Evolutionary conservation across 805 yeast species (phyloP), one percentile per base, ranked within the genome.

Genomic region (Monosporozyma siamensis): DNA sequence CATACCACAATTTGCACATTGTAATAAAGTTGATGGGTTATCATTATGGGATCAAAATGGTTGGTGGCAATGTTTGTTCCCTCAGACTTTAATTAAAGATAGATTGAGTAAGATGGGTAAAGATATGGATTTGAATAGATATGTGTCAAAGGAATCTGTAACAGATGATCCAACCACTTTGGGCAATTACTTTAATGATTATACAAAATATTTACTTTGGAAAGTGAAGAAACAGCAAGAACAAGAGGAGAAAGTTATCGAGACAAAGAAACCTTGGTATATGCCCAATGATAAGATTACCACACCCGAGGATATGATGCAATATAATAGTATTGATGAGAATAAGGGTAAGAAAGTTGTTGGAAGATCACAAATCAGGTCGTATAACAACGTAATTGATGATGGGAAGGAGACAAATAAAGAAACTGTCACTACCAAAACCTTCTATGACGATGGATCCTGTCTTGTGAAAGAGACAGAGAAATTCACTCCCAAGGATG

Each of bases 21-120:
- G 97, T 61, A 51, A 72, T 47, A 74, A 73, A 17, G 64, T 71
- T 27, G 65, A 77, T 7, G 97, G 98, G 3, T 64, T 72, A 6
- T 75, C 86, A 0, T 79, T 78, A 10, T 90, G 97, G 96, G 94
- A 87, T 56, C 64, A 75, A 29, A 69, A 72, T 18, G 97, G 97
- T 0, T 74, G 79, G 60, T 90, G 97, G 97, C 75, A 89, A 56
- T 90, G 97, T 64, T 65, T 90, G 37, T 82, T 89, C 61, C 95
- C 95, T 10, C 70, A 70, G 18, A 18, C 23, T 38, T 67, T 46
- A 48, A 70, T 52, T 40, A 67, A 54, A 44, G 57, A 45, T 34
- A 65, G 59, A 47, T 48, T 52, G 11, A 34, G 21, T n/a, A 29
- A 21, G 18, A 14, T 32, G 17, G 17, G 9, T 32, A 32, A 18